A percentile compares a stretch with the other conserved stretches of the same genome.
phyloP scores from a whole-genome alignment of 2,329 filamentous ascomycete genomes.

The Neofusicoccum parvum region DNA sequence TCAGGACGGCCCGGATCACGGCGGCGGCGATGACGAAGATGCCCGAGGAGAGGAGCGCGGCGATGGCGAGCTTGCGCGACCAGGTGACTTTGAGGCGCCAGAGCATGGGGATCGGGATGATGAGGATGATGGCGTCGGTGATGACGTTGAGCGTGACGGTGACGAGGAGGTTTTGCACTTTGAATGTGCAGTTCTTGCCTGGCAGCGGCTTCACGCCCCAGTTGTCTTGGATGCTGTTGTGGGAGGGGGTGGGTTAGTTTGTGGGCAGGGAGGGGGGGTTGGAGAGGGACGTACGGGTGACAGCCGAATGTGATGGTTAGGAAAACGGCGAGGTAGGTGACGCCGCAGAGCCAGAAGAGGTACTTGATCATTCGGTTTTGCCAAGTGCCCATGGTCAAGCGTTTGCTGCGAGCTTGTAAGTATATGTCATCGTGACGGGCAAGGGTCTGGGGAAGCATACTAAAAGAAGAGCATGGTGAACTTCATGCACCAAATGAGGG shows the following conservation, averaged over 20 bases:
- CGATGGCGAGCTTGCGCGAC: constrained; percentile 36
- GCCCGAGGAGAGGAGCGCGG: constrained; percentile 37
- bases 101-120: constrained; percentile 38
- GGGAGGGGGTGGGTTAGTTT: background rate
- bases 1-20: constrained; percentile 37
- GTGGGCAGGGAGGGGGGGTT: background rate
- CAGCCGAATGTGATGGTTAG: constrained; percentile 36
- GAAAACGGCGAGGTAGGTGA: constrained; percentile 36
- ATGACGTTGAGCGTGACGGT: constrained; percentile 35
- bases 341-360: constrained; percentile 29
- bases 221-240: constrained; percentile 27
- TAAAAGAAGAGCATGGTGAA: constrained; percentile 35
- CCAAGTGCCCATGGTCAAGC: constrained; percentile 36
- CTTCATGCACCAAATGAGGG: constrained; percentile 41
- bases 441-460: background rate
- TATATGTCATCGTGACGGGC: constrained; percentile 18
- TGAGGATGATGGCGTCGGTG: constrained; percentile 37
- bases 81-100: constrained; percentile 35
- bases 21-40: constrained; percentile 41
- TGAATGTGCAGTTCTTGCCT: constrained; percentile 32
- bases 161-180: constrained; percentile 34
- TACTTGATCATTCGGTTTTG: constrained; percentile 35
- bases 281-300: constrained; percentile 24
- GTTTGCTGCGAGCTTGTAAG: constrained; percentile 22
- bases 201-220: constrained; percentile 34